phyloP scores from a whole-genome alignment of 352 stramenopile genomes.

The Phytophthora idaei region DNA sequence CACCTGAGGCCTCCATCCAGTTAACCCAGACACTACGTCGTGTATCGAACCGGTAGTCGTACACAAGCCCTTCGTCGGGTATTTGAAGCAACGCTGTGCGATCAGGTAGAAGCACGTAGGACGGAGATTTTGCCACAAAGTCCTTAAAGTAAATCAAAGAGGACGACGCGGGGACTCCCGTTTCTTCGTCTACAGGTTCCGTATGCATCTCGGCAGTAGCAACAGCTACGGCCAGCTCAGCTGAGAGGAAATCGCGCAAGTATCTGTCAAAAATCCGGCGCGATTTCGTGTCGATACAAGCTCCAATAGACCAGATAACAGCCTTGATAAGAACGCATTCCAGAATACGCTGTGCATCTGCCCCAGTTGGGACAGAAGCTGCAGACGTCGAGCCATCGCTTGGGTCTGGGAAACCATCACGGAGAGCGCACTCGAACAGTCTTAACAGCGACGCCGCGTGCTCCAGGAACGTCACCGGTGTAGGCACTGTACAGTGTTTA shows the following conservation, averaged over 20 bases:
- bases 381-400: constrained; percentile 23
- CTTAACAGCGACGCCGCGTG: constrained; percentile 85
- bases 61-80: constrained; percentile 79
- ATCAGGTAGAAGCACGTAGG: constrained; percentile 53
- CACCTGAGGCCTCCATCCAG: constrained; percentile 64
- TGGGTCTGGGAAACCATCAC: constrained; percentile 41
- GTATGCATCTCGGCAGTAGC: constrained; percentile 14
- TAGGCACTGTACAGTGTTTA: constrained; percentile 87
- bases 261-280: constrained; percentile 86
- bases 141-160: constrained; percentile 72
- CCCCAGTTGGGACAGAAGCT: constrained; percentile 37
- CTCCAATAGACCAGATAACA: constrained; percentile 91
- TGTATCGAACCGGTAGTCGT: constrained; percentile 92
- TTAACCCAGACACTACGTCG: constrained; percentile 84
- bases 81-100: constrained; percentile 46
- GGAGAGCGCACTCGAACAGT: constrained; percentile 84
- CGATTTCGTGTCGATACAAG: constrained; percentile 89
- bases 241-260: constrained; percentile 72
- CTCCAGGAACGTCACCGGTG: constrained; percentile 90
- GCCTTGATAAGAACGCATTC: constrained; percentile 90
- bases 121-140: constrained; percentile 87
- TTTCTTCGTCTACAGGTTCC: constrained; percentile 31
- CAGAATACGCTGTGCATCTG: constrained; percentile 76
- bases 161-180: constrained; percentile 21
- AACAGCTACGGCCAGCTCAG: constrained; percentile 33